Conservation (phyloP, 306 rosid species). For the Lathyrus aphaca region DNA sequence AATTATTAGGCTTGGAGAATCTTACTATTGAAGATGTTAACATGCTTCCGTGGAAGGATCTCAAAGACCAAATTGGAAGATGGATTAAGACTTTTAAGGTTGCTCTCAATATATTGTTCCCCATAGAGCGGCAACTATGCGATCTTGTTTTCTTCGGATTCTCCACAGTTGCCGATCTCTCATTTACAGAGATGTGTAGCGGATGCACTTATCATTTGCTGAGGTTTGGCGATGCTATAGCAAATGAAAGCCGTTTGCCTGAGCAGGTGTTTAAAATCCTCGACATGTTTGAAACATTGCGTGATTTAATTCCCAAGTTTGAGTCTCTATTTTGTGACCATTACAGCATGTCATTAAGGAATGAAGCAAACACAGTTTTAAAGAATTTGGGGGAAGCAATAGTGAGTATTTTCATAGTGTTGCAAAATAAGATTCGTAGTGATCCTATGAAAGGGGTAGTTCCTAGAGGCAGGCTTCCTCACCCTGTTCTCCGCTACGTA, state of each 20-base stretch:
- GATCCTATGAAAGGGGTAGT: slow-evolving; percentile 58
- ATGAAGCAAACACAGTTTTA: slow-evolving; percentile 72
- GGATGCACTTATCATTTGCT: slow-evolving; percentile 71
- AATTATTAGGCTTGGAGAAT: background rate
- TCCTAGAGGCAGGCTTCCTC: slow-evolving; percentile 75
- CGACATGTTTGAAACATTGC: slow-evolving; percentile 61
- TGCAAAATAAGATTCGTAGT: slow-evolving; percentile 50
- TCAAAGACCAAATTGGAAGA: slow-evolving; percentile 22
- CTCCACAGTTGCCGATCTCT: slow-evolving; percentile 63
- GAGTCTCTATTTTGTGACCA: slow-evolving; percentile 57
- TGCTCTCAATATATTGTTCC: slow-evolving; percentile 72
- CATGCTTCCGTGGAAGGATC: background rate
- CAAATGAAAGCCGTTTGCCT: slow-evolving; percentile 57
- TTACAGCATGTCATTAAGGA: slow-evolving; percentile 9
- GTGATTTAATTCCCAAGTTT: slow-evolving; percentile 59
- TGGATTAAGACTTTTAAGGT: slow-evolving; percentile 78
- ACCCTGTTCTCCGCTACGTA: slow-evolving; percentile 81
- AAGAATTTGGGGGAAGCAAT: slow-evolving; percentile 57
- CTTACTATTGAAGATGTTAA: background rate
- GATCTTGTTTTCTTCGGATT: slow-evolving; percentile 74
- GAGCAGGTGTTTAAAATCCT: slow-evolving; percentile 53
- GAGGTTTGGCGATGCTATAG: slow-evolving; percentile 58
- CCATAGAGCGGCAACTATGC: slow-evolving; percentile 76
- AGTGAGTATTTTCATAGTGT: background rate
- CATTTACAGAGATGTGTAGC: slow-evolving; percentile 85